Base-by-base conservation (phyloP, 305 asterid species). In the Solanum hybrid region DNA sequence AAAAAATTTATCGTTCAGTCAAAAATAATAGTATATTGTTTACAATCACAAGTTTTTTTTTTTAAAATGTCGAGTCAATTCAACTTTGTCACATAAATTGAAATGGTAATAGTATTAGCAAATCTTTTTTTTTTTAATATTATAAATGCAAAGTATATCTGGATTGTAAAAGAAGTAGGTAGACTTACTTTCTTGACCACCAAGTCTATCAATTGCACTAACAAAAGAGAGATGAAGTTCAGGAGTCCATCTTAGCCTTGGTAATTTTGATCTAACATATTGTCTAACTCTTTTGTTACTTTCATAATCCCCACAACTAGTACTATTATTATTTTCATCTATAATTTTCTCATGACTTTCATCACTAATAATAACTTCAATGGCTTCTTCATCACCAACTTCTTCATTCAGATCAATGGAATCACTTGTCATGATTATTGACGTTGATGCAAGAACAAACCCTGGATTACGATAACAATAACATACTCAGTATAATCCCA, bases 231-330 rank as follows among this genome's bases (percentile, higher is more conserved):
- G 94, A 91, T 96, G 99, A 19, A 96, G 98, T 4, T 95, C 96
- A 4, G 98, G 96, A 78, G 99, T 97, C 99, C 99, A 97, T 37
- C 97, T 91, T 22, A 97, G 98, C 93, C 99, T 92, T 2, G 99
- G 98, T 94, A 94, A 87, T 91, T 95, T 96, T n/a, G 99, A 96
- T 87, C 99, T 90, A 29, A 95, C 92, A 42, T 97, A 97, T n/a
- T 91, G 96, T 0, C 99, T 93, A 51, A 95, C 95, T 7, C 81
- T 89, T 15, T 27, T 72, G 24, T 14, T 75, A 88, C 90, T 19
- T 75, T 10, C 29, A 78, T 78, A 77, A 40, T 81, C 51, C 31
- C 69, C 93, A 1, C 85, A 89, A 17, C 86, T 88, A 5, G 38
- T 75, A 75, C 80, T 75, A 75, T 31, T 75, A 75, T 75, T 75